Percentiles rank a stretch among this genome's conserved stretches.
Conservation (phyloP, 768 basidiomycete species). For the Mycena metata region DNA sequence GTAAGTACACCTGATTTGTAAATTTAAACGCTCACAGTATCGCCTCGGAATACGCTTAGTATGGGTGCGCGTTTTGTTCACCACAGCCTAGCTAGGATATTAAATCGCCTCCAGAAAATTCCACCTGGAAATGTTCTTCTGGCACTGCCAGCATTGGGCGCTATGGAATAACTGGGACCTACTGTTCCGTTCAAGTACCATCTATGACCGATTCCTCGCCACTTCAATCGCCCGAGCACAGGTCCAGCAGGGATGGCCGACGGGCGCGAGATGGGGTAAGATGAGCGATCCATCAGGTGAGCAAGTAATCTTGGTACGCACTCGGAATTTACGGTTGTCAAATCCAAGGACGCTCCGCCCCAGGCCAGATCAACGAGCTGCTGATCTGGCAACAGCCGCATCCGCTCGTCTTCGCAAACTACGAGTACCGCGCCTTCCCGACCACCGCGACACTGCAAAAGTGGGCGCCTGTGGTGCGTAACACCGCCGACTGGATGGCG, state of each 20-base stretch:
- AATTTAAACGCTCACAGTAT: neutral
- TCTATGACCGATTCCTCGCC: slow-evolving; percentile 64
- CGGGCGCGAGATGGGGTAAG: slow-evolving; percentile 74
- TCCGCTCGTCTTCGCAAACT: slow-evolving; percentile 69
- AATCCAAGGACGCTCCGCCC: slow-evolving; percentile 56
- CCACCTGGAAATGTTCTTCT: slow-evolving; percentile 74
- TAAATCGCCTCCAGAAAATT: slow-evolving; percentile 59
- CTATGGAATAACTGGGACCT: slow-evolving; percentile 74
- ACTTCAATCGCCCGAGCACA: slow-evolving; percentile 63
- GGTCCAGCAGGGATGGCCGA: slow-evolving; percentile 63
- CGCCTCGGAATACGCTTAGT: slow-evolving; percentile 39
- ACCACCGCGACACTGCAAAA: slow-evolving; percentile 56
- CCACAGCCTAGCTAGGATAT: too few species aligned
- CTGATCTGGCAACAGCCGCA: slow-evolving; percentile 76
- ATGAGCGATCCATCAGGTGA: slow-evolving; percentile 72
- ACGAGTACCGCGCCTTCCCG: slow-evolving; percentile 65
- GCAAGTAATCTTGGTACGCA: neutral
- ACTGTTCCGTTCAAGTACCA: slow-evolving; percentile 57
- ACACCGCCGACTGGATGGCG: slow-evolving; percentile 73
- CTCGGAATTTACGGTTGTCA: too few species aligned
- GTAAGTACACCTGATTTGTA: slow-evolving; percentile 47
- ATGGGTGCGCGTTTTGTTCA: slow-evolving; percentile 48
- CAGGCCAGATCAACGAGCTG: slow-evolving; percentile 73
- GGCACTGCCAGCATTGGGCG: slow-evolving; percentile 72
- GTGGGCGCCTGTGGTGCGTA: slow-evolving; percentile 65